Percentiles rank a stretch among this genome's conserved stretches.
Conservation (phyloP, 2,329 filamentous ascomycete genomes). For the Elsinoe perseae region DNA sequence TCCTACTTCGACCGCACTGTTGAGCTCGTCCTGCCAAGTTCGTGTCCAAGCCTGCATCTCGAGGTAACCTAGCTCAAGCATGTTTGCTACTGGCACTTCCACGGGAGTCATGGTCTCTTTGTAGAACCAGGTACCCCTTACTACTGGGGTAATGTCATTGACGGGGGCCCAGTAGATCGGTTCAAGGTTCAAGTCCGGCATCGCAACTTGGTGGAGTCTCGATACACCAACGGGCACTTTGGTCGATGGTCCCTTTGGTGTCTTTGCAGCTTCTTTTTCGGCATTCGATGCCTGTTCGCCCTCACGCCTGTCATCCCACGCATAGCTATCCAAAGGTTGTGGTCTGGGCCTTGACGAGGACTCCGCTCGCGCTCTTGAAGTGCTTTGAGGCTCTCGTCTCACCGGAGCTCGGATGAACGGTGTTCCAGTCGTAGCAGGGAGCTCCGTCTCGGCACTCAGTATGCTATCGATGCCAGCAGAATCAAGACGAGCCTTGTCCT, state of each 20-base stretch:
- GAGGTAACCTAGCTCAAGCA: conserved; percentile 81
- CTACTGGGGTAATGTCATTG: conserved; percentile 75
- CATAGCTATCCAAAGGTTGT: conserved; percentile 40
- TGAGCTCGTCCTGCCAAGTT: conserved; percentile 86
- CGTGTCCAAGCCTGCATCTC: conserved; percentile 82
- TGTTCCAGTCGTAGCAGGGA: conserved; percentile 37
- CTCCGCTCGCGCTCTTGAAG: conserved; percentile 11
- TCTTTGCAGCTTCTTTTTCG: conserved; percentile 22
- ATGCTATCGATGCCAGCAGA: conserved; percentile 12
- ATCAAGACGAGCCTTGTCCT: conserved; percentile 15
- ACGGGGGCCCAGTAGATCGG: conserved; percentile 97
- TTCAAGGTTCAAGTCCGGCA: conserved; percentile 75
- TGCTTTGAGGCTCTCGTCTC: conserved; percentile 30
- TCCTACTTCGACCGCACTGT: conserved; percentile 83
- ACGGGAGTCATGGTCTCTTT: conserved; percentile 89
- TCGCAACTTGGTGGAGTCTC: conserved; percentile 77
- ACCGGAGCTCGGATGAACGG: conserved; percentile 46
- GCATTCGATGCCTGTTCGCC: conserved; percentile 24
- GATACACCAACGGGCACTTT: conserved; percentile 82
- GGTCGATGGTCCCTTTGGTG: conserved; percentile 31
- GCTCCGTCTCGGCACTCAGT: conserved; percentile 15
- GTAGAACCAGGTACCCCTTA: conserved; percentile 94
- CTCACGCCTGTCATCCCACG: conserved; percentile 36
- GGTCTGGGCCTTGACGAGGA: conserved; percentile 27
- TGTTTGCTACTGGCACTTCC: conserved; percentile 77